Base-by-base conservation (phyloP, 805 yeast species). In the Komagataella pseudopastoris region DNA sequence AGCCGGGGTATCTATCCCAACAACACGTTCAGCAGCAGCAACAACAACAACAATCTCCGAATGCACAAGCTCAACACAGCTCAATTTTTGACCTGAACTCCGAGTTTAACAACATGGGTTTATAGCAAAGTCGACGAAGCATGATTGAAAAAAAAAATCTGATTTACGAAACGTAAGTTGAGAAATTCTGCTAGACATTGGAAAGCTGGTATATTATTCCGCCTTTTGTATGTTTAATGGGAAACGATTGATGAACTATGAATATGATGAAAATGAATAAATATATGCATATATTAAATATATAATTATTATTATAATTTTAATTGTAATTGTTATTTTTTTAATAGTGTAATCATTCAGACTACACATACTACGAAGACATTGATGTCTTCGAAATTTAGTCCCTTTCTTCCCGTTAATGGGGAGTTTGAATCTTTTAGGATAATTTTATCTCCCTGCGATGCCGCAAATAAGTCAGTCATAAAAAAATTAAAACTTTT, bases 61-160 rank as follows among this genome's bases (percentile, higher is more conserved):
- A 52, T 20, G 45, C 53, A 3, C 23, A 83, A 83, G 58, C 70
- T 85, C 53, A 84, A 82, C 56, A 79, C 91, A 0, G 81, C 78
- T 56, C 88, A 86, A 62, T 90, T 90, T 60, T 80, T 93, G 22
- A 84, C 95, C 53, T 93, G 99, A 68, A 91, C 93, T 46, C 39
- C 14, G 39, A 30, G 39, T 30, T 30, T 14, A 30, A 30, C 39
- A 30, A 30, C 39, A 30, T 30, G 39, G 39, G 39, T 30, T 14
- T 30, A 30, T 30, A 30, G 14, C 14, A 30, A 30, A 4, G 14
- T 30, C 39, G 39, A 30, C 14, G 39, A 30, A 10, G 14, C 39
- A 2, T 30, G 39, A 30, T 30, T 30, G 39, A 30, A 5, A 14
- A 30, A 5, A 30, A 14, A 5, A 30, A 30, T 8, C 39, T 8